A percentile compares a stretch with the other conserved stretches of the same genome.
phyloP scores from a whole-genome alignment of 1,284 basidiomycete genomes.

The Sporisorium iseilematis-ciliati region DNA sequence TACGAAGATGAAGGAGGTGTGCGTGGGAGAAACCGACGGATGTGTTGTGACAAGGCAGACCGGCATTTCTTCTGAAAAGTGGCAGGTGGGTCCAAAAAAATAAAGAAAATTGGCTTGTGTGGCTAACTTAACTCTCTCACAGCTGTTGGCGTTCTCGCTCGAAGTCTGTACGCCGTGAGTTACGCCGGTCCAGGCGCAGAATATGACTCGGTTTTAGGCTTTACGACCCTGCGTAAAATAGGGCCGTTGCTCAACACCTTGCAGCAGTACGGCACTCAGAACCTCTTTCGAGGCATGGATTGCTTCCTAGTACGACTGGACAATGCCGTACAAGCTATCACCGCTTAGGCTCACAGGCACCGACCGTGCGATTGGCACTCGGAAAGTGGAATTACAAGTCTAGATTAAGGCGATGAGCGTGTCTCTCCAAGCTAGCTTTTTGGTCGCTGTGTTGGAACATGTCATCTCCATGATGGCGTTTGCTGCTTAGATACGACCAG shows the following conservation, averaged over 20 bases:
- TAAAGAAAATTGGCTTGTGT: background rate
- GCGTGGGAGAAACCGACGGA: slow-evolving; percentile 1
- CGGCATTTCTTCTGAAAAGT: slow-evolving; percentile 5
- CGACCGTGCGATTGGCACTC: no score
- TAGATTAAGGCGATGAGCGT: slow-evolving; percentile 5
- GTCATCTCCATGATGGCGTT: background rate
- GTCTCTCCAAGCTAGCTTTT: background rate
- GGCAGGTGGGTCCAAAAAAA: no score
- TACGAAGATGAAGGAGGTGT: slow-evolving; percentile 3
- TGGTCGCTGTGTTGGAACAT: background rate
- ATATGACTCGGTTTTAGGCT: slow-evolving; percentile 7
- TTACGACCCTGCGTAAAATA: background rate
- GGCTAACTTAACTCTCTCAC: background rate
- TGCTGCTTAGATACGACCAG: slow-evolving; percentile 76
- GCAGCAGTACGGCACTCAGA: no score
- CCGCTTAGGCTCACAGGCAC: no score
- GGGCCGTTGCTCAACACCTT: background rate
- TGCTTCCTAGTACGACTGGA: no score
- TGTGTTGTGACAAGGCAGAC: background rate
- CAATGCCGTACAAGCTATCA: no score
- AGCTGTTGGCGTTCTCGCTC: background rate
- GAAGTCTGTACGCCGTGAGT: background rate
- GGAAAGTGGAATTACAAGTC: background rate
- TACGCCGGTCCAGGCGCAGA: background rate
- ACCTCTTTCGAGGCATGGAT: no score